These are phyloP conservation scores for Beta macrorhiza DNA, from an alignment of 179 eudicot species.

Conservation along the genomic window DNA sequence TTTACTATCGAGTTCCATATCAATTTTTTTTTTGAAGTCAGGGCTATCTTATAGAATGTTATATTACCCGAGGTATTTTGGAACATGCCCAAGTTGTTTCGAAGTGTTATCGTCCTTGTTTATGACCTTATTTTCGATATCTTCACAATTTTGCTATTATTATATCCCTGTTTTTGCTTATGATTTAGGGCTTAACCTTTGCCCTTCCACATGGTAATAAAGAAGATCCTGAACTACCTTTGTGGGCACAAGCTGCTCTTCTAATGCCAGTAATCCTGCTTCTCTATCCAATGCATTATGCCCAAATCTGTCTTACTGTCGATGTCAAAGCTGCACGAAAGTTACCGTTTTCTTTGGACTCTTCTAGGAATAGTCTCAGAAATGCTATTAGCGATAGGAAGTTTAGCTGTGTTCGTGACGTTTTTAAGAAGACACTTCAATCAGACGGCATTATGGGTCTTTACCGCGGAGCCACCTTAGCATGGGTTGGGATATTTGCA, in stretches of 20 bases:
- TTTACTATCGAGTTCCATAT: no score
- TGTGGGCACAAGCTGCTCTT: no score
- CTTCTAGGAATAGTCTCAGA: not conserved
- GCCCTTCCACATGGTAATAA: no score
- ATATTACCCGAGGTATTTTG: no score
- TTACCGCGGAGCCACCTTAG: conserved; percentile 21
- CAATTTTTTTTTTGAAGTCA: no score
- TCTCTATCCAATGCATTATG: conserved; percentile 11
- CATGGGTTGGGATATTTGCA: not conserved
- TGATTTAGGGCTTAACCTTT: no score
- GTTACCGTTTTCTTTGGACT: no score
- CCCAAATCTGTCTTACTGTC: not conserved
- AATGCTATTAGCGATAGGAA: conserved; percentile 14
- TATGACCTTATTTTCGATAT: conserved; percentile 14
- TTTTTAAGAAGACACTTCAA: conserved; percentile 16
- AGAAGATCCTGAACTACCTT: no score
- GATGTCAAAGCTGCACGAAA: no score
- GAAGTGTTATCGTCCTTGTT: conserved; percentile 9
- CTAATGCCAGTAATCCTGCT: not conserved
- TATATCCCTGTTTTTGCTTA: no score
- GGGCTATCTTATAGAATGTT: no score
- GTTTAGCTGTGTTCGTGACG: conserved; percentile 22
- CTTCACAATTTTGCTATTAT: no score
- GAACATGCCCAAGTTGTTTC: conserved; percentile 19
- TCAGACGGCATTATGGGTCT: conserved; percentile 27